These are phyloP conservation scores for Leccinum rimulosum DNA, from an alignment of 768 basidiomycete species.

Conservation along the genomic window DNA sequence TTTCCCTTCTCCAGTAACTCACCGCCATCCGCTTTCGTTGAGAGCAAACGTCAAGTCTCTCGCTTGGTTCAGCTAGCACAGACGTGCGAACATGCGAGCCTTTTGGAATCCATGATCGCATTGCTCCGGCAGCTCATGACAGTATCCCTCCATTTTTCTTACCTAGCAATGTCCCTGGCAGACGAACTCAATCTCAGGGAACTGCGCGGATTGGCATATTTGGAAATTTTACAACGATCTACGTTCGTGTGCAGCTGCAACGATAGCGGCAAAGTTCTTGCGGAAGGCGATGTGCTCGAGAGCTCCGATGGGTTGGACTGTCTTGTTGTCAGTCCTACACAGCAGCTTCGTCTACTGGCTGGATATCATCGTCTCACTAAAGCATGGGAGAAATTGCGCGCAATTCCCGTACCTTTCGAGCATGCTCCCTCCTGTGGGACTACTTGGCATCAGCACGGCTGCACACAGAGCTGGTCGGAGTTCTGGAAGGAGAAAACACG, in stretches of 20 bases:
- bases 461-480: slow-evolving; percentile 70
- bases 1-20: slow-evolving; percentile 22
- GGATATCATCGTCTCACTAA: slow-evolving; percentile 68
- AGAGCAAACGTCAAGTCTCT: slow-evolving; percentile 49
- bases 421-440: slow-evolving; percentile 62
- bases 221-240: slow-evolving; percentile 70
- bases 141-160: slow-evolving; percentile 62
- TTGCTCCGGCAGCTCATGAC: slow-evolving; percentile 62
- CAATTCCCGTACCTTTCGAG: slow-evolving; percentile 56
- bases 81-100: slow-evolving; percentile 57
- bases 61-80: slow-evolving; percentile 65
- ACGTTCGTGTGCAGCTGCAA: slow-evolving; percentile 26
- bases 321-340: slow-evolving; percentile 52
- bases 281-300: slow-evolving; percentile 33
- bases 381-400: slow-evolving; percentile 64
- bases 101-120: slow-evolving; percentile 58
- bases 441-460: slow-evolving; percentile 72
- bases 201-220: slow-evolving; percentile 63
- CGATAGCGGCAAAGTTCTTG: slow-evolving; percentile 11
- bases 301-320: slow-evolving; percentile 40
- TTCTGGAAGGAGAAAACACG: slow-evolving; percentile 79
- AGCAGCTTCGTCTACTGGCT: slow-evolving; percentile 63
- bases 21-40: slow-evolving; percentile 36
- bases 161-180: slow-evolving; percentile 69
- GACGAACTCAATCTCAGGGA: slow-evolving; percentile 64